A percentile compares a stretch with the other conserved stretches of the same genome.
phyloP scores from a whole-genome alignment of 805 yeast species.

The Myxozyma kluyveri region DNA sequence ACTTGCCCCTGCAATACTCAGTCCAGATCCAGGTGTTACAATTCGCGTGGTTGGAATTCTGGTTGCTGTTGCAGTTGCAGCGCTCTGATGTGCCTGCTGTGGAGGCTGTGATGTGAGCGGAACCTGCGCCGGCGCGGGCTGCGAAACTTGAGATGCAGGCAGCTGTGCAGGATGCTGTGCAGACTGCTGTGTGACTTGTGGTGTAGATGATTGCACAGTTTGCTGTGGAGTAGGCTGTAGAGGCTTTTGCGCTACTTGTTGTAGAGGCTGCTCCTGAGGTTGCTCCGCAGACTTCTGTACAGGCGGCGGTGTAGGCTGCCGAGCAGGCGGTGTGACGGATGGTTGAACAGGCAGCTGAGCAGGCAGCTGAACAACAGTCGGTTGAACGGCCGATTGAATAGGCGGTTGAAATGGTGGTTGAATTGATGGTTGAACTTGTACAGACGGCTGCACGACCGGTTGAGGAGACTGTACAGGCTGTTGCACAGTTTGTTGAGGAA shows the following conservation, averaged over 20 bases:
- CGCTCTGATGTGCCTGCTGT: background rate
- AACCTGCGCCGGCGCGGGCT: background rate
- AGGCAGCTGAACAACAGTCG: too few relatives aligned
- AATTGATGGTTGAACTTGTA: too few relatives aligned
- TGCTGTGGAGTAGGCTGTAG: background rate
- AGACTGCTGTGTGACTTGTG: background rate
- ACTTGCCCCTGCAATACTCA: background rate
- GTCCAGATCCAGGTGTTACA: background rate
- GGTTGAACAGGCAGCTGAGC: too few relatives aligned
- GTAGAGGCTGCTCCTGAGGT: background rate
- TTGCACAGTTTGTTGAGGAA: too few relatives aligned
- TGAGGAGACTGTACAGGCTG: too few relatives aligned
- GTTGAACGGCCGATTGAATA: too few relatives aligned
- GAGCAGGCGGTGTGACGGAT: too few relatives aligned
- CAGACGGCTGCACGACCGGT: too few relatives aligned
- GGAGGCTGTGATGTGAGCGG: too few relatives aligned
- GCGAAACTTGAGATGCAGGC: background rate
- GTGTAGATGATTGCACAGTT: background rate
- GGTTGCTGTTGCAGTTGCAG: background rate
- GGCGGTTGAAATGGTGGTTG: too few relatives aligned
- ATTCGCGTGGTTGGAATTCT: background rate
- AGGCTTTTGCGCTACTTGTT: conserved; percentile 1
- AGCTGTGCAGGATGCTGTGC: background rate
- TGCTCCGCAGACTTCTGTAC: background rate
- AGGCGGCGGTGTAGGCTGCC: too few relatives aligned